These are phyloP conservation scores for Taphrina betulina DNA, from an alignment of 1,139 yeast species.

Conservation along the genomic window DNA sequence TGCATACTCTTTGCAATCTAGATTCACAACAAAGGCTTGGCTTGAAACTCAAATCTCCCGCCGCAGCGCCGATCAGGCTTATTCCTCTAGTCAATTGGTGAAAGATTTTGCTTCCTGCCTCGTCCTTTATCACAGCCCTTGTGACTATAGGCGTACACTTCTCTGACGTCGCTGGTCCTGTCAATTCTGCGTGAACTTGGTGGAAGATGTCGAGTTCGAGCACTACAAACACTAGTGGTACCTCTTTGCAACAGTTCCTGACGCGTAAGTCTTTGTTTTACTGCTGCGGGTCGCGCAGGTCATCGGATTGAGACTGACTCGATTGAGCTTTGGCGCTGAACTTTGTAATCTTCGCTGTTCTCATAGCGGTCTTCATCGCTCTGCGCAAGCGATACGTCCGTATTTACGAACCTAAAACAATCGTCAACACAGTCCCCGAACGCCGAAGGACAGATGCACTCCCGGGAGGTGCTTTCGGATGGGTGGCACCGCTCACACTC, in stretches of 20 bases:
- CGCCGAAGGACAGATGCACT: slow-evolving; percentile 46
- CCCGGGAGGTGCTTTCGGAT: slow-evolving; percentile 42
- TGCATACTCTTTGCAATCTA: too few species aligned
- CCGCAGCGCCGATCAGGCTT: too few species aligned
- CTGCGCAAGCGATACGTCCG: slow-evolving; percentile 65
- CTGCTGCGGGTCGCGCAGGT: background rate
- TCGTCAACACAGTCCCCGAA: slow-evolving; percentile 51
- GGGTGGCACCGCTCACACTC: slow-evolving; percentile 45
- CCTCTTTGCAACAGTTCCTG: slow-evolving; percentile 30
- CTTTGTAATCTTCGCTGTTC: slow-evolving; percentile 54
- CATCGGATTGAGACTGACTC: background rate
- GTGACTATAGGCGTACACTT: too few species aligned
- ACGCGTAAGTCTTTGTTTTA: slow-evolving; percentile 2
- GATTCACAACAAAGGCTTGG: too few species aligned
- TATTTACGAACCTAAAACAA: slow-evolving; percentile 82
- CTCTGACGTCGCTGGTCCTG: too few species aligned
- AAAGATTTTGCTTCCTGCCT: too few species aligned
- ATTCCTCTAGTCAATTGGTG: too few species aligned
- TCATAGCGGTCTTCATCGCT: slow-evolving; percentile 58
- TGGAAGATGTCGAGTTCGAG: slow-evolving; percentile 9
- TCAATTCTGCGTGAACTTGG: too few species aligned
- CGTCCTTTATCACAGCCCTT: too few species aligned
- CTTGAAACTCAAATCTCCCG: too few species aligned
- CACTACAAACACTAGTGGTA: slow-evolving; percentile 15
- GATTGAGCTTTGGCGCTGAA: slow-evolving; percentile 15